A percentile compares a stretch with the other conserved stretches of the same genome.
Evolutionary conservation across 2,329 filamentous ascomycete species (phyloP).

Genomic region (Trichoderma citrinoviride): DNA sequence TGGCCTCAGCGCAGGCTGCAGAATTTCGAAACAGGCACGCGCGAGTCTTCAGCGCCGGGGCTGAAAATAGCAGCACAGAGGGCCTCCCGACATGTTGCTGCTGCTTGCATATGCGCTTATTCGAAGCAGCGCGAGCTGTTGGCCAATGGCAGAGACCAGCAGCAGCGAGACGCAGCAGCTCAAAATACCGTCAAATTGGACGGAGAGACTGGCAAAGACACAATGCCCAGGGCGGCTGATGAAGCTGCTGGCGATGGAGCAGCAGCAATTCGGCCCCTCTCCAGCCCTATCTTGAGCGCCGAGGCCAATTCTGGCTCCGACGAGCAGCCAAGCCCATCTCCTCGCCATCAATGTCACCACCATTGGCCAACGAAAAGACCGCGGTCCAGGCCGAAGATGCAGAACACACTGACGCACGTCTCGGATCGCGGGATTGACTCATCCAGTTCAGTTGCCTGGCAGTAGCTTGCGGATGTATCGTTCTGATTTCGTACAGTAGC

Average conservation of each 20-base stretch:
- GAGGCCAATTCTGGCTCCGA: background rate
- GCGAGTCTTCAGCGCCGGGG: background rate
- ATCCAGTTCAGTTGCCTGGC: background rate
- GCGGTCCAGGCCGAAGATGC: constrained; percentile 14
- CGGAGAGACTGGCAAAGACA: background rate
- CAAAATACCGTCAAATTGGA: background rate
- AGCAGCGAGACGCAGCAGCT: constrained; percentile 1
- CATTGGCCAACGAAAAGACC: constrained; percentile 12
- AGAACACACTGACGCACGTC: constrained; percentile 19
- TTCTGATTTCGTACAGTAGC: constrained; percentile 5
- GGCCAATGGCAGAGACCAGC: background rate
- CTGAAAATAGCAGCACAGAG: constrained; percentile 16
- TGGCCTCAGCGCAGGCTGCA: background rate
- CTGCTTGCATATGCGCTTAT: background rate
- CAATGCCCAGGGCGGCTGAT: background rate
- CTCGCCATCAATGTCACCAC: background rate
- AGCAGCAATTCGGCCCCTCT: background rate
- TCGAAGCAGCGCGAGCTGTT: constrained; percentile 4
- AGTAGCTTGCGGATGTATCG: background rate
- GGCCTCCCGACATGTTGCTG: background rate
- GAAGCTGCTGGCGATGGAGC: constrained; percentile 7
- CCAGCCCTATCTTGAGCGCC: background rate
- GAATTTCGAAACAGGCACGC: constrained; percentile 22
- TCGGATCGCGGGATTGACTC: constrained; percentile 17
- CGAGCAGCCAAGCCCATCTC: constrained; percentile 1